A percentile compares a stretch with the other conserved stretches of the same genome.
Evolutionary conservation across 306 rosid genomes (phyloP).

Genomic region (Purshia tridentata): DNA sequence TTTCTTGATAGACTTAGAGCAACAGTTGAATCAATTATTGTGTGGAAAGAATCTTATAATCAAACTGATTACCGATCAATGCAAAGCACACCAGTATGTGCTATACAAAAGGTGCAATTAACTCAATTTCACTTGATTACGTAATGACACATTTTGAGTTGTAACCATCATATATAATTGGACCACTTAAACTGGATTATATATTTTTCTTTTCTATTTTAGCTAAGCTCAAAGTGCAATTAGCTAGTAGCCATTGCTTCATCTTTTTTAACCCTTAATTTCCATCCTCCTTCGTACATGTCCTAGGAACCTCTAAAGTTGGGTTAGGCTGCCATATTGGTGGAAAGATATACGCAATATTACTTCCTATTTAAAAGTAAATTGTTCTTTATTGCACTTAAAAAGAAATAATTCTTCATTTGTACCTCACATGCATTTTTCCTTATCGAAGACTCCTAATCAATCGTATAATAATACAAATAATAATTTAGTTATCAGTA

Average conservation of each 20-base stretch:
- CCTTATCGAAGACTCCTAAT: too few species aligned
- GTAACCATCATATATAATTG: not conserved
- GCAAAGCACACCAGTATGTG: too few species aligned
- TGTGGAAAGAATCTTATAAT: too few species aligned
- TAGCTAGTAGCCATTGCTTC: not conserved
- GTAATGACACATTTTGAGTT: too few species aligned
- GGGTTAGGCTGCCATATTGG: not conserved
- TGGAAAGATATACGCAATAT: not conserved
- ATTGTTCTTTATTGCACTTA: not conserved
- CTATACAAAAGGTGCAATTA: too few species aligned
- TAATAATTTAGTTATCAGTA: too few species aligned
- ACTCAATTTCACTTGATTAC: too few species aligned
- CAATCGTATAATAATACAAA: too few species aligned
- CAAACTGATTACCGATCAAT: too few species aligned
- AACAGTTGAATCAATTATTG: too few species aligned
- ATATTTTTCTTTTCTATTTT: not conserved
- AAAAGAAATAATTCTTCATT: not conserved
- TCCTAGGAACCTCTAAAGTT: conserved; percentile 5
- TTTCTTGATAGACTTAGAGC: too few species aligned
- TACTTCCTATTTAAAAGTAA: not conserved
- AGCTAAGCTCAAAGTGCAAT: not conserved
- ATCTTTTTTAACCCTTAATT: not conserved
- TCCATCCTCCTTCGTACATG: not conserved
- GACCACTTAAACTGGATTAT: not conserved
- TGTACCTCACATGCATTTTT: not conserved